These are phyloP conservation scores for Geranium incanum DNA, from an alignment of 441 rosid species.

Conservation along the genomic window DNA sequence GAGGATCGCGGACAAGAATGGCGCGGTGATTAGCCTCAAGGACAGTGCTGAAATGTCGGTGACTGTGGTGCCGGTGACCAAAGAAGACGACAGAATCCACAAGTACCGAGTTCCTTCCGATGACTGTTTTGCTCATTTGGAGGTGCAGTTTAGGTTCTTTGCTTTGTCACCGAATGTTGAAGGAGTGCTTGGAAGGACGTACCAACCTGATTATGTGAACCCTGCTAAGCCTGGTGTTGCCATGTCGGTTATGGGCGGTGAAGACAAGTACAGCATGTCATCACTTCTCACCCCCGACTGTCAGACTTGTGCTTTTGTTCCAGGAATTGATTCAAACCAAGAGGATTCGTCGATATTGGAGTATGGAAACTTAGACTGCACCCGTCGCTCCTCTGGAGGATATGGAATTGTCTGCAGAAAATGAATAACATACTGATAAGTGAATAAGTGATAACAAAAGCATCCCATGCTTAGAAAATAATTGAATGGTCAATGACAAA, in stretches of 20 bases:
- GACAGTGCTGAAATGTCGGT: conserved; percentile 52
- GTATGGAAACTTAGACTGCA: conserved; percentile 32
- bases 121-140: conserved; percentile 68
- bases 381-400: conserved; percentile 39
- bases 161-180: conserved; percentile 55
- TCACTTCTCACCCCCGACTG: conserved; percentile 50
- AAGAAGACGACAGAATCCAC: conserved; percentile 19
- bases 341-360: background rate
- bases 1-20: conserved; percentile 48
- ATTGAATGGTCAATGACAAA: background rate
- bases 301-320: conserved; percentile 27
- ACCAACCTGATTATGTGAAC: conserved; percentile 53
- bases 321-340: background rate
- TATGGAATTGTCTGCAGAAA: conserved; percentile 52
- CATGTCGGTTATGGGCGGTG: conserved; percentile 65
- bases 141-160: conserved; percentile 56
- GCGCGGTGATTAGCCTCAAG: conserved; percentile 40
- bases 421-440: conserved; percentile 16
- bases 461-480: background rate
- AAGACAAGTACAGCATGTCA: conserved; percentile 47
- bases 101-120: conserved; percentile 50
- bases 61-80: conserved; percentile 65
- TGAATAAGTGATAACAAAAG: background rate
- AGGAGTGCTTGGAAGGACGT: conserved; percentile 67
- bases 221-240: conserved; percentile 64